Evolutionary conservation across 192 early-diverging fungal species (phyloP), one percentile per base, ranked within the genome.

Genomic region (Coemansia asiatica): DNA sequence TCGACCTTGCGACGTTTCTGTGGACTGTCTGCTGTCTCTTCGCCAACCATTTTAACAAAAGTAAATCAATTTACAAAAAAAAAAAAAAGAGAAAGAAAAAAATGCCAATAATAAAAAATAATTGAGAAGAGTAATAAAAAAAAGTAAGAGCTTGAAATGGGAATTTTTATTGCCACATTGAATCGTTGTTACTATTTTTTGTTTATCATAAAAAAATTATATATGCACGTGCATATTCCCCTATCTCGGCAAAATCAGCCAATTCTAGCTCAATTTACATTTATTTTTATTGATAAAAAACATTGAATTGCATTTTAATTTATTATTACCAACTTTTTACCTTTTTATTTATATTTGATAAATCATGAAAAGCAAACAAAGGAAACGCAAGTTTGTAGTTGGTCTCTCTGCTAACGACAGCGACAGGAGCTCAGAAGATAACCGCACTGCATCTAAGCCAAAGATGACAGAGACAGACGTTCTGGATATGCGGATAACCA

Each of bases 401-500:
- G 23, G 44, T 22, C 22, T 16, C 66, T 15, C 2, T 53, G 50
- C 48, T 18, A 35, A 29, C n/a, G 27, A 46, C 28, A 35, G 57
- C 27, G 18, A 36, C 3, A 44, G 16, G 9, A 15, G 40, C 40
- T 18, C 16, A 13, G 12, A 44, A 44, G 8, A n/a, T n/a, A n/a
- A 13, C 9, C 40, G 40, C 13, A 4, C 13, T 18, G 9, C 13
- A 16, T 8, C 40, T 15, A 44, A 44, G 16, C 40, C 3, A 44
- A 44, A 44, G 16, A 36, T 12, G 35, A 44, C 40, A 10, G 40
- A 44, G 13, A n/a, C 21, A 4, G 19, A 66, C 26, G 21, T 38
- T 9, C 15, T 61, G 36, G 69, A 69, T 36, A 47, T 75, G 60
- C 72, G 70, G 69, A 75, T 81, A 71, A 81, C 68, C 18, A 64